Conservation (phyloP, 1,284 basidiomycete genomes). For the Apiotrichum veenhuisii region DNA sequence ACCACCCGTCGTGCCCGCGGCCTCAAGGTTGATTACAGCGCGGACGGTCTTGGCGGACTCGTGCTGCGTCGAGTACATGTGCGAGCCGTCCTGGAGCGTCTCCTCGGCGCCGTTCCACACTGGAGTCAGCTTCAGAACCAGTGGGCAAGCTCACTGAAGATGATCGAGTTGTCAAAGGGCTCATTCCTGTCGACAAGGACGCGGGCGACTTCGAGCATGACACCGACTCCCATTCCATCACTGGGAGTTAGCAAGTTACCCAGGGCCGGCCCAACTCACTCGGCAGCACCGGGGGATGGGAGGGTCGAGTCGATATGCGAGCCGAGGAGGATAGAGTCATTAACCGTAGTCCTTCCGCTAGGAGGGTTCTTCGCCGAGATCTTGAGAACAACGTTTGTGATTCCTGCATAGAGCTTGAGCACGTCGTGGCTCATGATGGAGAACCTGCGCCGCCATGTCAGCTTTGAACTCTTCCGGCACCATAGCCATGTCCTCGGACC, state of each 20-base stretch:
- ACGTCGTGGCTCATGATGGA: slow-evolving; percentile 78
- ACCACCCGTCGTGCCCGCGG: slow-evolving; percentile 81
- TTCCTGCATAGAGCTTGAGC: slow-evolving; percentile 84
- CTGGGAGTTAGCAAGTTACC: slow-evolving; percentile 16
- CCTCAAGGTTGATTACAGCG: slow-evolving; percentile 58
- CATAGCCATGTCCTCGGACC: too few species aligned
- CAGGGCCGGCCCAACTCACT: slow-evolving; percentile 51
- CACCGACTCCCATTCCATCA: slow-evolving; percentile 79
- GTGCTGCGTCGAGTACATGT: slow-evolving; percentile 86
- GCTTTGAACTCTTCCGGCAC: background rate
- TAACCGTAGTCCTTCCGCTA: slow-evolving; percentile 59
- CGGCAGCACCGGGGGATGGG: slow-evolving; percentile 73
- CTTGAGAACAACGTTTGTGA: slow-evolving; percentile 84
- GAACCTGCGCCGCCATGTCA: slow-evolving; percentile 56
- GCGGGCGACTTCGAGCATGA: slow-evolving; percentile 86
- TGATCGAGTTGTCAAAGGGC: slow-evolving; percentile 70
- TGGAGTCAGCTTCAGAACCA: slow-evolving; percentile 35
- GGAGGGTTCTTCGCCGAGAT: slow-evolving; percentile 57
- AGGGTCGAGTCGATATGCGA: slow-evolving; percentile 74
- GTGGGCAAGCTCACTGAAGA: slow-evolving; percentile 64
- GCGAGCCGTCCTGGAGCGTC: slow-evolving; percentile 86
- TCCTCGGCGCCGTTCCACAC: slow-evolving; percentile 92
- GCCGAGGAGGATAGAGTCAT: slow-evolving; percentile 81
- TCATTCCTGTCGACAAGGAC: slow-evolving; percentile 71
- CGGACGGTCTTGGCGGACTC: slow-evolving; percentile 70